A percentile compares a stretch with the other conserved stretches of the same genome.
These are phyloP conservation scores for Larix kaempferi DNA, from an alignment of 75 land plant genomes.

Conservation along the genomic window DNA sequence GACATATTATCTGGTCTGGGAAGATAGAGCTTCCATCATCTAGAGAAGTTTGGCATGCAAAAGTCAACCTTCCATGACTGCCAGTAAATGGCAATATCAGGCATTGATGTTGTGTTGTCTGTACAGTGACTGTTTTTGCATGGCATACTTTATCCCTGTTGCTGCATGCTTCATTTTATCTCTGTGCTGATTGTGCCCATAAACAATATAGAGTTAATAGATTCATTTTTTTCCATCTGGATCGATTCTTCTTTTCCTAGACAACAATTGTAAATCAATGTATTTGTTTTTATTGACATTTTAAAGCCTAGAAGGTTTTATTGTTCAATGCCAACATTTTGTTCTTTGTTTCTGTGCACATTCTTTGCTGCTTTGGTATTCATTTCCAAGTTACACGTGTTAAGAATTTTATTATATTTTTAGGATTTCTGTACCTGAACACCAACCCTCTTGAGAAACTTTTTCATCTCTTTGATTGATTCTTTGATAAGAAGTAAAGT, in stretches of 20 bases:
- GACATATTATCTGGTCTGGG: no score
- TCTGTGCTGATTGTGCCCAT: neutral
- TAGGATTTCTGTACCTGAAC: neutral
- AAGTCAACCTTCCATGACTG: no score
- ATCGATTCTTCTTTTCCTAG: neutral
- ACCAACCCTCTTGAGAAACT: neutral
- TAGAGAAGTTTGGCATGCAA: no score
- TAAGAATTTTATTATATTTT: neutral
- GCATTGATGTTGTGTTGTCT: no score
- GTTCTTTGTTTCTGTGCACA: neutral
- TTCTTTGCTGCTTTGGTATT: neutral
- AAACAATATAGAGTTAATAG: no score
- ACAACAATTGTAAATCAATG: neutral
- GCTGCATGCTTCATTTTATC: neutral
- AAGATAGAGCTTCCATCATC: no score
- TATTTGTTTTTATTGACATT: neutral
- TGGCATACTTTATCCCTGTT: no score
- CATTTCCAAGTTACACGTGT: neutral
- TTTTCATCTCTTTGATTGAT: neutral
- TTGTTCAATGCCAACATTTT: neutral
- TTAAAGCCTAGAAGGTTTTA: neutral
- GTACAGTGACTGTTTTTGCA: no score
- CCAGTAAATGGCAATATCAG: no score
- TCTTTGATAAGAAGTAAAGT: neutral
- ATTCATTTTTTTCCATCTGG: neutral